Evolutionary conservation across 2,329 filamentous ascomycete genomes (phyloP), one percentile per base, ranked within the genome.

Genomic region (Fusarium sp.): DNA sequence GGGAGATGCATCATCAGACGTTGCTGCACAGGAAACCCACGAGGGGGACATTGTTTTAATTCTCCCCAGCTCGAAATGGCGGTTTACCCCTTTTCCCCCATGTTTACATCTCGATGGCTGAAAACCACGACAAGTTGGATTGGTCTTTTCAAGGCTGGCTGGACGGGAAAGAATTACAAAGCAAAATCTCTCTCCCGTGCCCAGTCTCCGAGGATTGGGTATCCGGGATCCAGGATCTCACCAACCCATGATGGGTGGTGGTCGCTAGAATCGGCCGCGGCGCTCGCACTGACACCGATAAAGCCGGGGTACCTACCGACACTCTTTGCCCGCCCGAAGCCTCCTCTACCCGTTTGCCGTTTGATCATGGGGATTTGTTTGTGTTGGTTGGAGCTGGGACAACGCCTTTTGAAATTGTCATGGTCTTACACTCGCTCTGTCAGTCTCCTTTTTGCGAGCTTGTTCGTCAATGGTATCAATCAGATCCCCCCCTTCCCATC

Each of bases 261-360:
- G 62, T 47, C 38, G 50, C 63, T 65, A 25, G 42, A 52, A 50
- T 54, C 59, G 59, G 59, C 59, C 59, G 29, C 27, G 56, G 36
- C 22, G 45, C 42, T 27, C 45, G 71, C 63, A 71, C 57, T 64
- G 65, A 45, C 38, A 13, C 63, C 63, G 63, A 54, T 31, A 61
- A 61, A 61, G 63, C 54, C 42, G 63, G 63, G 56, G 63, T 38
- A 61, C 54, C 42, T 56, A 52, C 33, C 20, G 42, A 45, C 42
- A 25, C 42, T 25, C 20, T 45, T 22, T 45, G 57, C 57, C 67
- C 66, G 69, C 71, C 29, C 58, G 66, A 74, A 74, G 69, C 70
- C 74, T 76, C 65, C 33, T 70, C 67, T 76, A 78, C 63, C 67
- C 74, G 66, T 62, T 27, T 36, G 31, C 29, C 31, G n/a, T 50